Evolutionary conservation across 495 filamentous ascomycete genomes (phyloP), one percentile per base, ranked within the genome.

Genomic region (Tirmania nivea): DNA sequence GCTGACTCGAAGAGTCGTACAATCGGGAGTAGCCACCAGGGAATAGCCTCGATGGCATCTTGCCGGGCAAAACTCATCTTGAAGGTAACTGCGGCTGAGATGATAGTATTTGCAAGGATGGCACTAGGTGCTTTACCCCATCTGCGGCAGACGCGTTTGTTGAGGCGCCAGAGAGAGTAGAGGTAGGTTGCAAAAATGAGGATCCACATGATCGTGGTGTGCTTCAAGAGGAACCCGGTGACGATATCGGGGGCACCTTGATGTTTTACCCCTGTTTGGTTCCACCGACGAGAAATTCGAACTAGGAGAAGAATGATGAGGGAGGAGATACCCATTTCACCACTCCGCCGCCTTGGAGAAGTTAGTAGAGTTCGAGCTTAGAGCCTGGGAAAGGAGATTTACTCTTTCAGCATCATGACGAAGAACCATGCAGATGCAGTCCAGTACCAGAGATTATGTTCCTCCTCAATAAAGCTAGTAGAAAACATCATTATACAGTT

Each of bases 381-480:
- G 25, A 31, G 1, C 25, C 25, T 31, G 25, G 25, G 25, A 52
- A 10, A 34, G 42, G 47, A 48, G 52, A 55, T 51, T 49, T 60
- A 65, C 50, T 66, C 70, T 65, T 73, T 80, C 35, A 80, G 59
- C 53, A 73, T 73, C 1, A 92, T 68, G 56, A 76, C 74, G 48
- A 75, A 68, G 45, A 84, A 68, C 87, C 87, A 99, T 2, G 74
- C 80, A 0, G 83, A 79, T 11, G 81, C 77, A 16, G 76, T 64
- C 87, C 88, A 94, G 66, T 96, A 95, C 90, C 90, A 99, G 66
- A 93, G 94, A 57, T 95, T 82, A 21, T 96, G 90, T 63, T 99
- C 90, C 66, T 99, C 90, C 63, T 99, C 90, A 21, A 99, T 85
- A 63, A 86, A 96, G 64, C 87, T 94, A 65, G 84, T 93, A 34